Percentiles rank a stretch among this genome's conserved stretches.
These are phyloP conservation scores for Leptographium lundbergii DNA, from an alignment of 2,329 filamentous ascomycete species.

Conservation along the genomic window DNA sequence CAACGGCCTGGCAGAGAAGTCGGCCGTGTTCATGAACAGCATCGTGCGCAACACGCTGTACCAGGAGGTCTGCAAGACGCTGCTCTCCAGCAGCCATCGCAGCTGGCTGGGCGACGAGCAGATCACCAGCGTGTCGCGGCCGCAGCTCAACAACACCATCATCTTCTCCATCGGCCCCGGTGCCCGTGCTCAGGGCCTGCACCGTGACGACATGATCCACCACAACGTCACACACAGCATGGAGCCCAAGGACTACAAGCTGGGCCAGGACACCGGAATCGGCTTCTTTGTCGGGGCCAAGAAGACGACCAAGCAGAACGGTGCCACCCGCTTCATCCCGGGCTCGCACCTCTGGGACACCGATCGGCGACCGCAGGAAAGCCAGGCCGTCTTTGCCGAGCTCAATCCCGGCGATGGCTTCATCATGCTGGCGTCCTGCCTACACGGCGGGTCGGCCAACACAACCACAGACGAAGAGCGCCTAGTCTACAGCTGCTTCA, in stretches of 20 bases:
- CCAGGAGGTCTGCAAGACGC: background rate
- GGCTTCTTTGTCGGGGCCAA: slow-evolving; percentile 23
- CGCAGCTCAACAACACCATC: slow-evolving; percentile 19
- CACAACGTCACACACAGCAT: slow-evolving; percentile 11
- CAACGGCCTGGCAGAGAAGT: slow-evolving; percentile 2
- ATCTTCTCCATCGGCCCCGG: slow-evolving; percentile 16
- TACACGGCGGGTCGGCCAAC: slow-evolving; percentile 17
- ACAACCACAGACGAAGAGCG: slow-evolving; percentile 12
- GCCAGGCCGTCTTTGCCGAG: slow-evolving; percentile 11
- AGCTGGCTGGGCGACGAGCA: slow-evolving; percentile 3
- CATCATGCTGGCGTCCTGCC: slow-evolving; percentile 13
- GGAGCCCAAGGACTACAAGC: background rate
- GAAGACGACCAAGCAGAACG: slow-evolving; percentile 17
- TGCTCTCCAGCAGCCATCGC: slow-evolving; percentile 1
- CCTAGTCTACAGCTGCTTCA: slow-evolving; percentile 4
- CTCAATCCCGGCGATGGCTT: slow-evolving; percentile 14
- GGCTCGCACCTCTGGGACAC: slow-evolving; percentile 21
- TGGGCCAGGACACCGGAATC: slow-evolving; percentile 15
- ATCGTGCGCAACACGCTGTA: slow-evolving; percentile 3
- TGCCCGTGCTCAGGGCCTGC: slow-evolving; percentile 11
- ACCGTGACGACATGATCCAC: slow-evolving; percentile 17
- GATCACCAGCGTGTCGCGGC: slow-evolving; percentile 1
- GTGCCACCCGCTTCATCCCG: slow-evolving; percentile 24
- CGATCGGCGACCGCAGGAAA: slow-evolving; percentile 12
- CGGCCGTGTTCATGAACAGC: background rate